phyloP scores from a whole-genome alignment of 2,329 filamentous ascomycete genomes.

The Fulvia fulva region DNA sequence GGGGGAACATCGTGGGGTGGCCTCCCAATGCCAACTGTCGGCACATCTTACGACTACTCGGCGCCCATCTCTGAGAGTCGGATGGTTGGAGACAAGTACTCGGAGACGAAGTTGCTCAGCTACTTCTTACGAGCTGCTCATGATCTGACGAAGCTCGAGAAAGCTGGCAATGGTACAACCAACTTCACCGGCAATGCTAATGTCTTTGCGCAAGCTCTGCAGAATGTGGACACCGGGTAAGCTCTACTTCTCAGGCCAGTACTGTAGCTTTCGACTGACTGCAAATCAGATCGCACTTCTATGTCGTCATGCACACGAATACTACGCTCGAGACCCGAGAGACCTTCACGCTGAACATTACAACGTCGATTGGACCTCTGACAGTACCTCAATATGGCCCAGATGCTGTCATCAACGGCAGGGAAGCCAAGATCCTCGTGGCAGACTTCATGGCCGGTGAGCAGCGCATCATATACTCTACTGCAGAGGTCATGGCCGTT shows the following conservation, averaged over 20 bases:
- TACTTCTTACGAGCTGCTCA: slow-evolving; percentile 57
- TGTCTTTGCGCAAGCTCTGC: too few relatives aligned
- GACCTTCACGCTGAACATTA: slow-evolving; percentile 52
- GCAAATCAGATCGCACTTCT: slow-evolving; percentile 55
- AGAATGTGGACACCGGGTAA: too few relatives aligned
- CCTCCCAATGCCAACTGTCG: slow-evolving; percentile 55
- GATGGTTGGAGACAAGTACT: slow-evolving; percentile 56
- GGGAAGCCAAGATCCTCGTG: slow-evolving; percentile 59
- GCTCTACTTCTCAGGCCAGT: too few relatives aligned
- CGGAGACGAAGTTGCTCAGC: slow-evolving; percentile 59
- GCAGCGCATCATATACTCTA: slow-evolving; percentile 52
- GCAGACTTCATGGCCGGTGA: slow-evolving; percentile 56
- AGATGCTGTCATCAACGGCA: slow-evolving; percentile 53
- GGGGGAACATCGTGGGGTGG: slow-evolving; percentile 63
- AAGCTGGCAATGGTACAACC: slow-evolving; percentile 45
- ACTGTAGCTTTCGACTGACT: too few relatives aligned
- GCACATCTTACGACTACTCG: slow-evolving; percentile 61
- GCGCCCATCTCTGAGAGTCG: slow-evolving; percentile 59
- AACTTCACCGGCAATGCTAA: slow-evolving; percentile 29
- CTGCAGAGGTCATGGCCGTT: slow-evolving; percentile 52
- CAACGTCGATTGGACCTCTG: slow-evolving; percentile 53
- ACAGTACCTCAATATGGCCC: slow-evolving; percentile 51
- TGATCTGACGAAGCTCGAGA: slow-evolving; percentile 55
- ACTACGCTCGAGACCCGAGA: slow-evolving; percentile 51
- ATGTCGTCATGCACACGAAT: slow-evolving; percentile 54